Evolutionary conservation across 106 monocot genomes (phyloP).

Genomic region (Dioscorea alata): DNA sequence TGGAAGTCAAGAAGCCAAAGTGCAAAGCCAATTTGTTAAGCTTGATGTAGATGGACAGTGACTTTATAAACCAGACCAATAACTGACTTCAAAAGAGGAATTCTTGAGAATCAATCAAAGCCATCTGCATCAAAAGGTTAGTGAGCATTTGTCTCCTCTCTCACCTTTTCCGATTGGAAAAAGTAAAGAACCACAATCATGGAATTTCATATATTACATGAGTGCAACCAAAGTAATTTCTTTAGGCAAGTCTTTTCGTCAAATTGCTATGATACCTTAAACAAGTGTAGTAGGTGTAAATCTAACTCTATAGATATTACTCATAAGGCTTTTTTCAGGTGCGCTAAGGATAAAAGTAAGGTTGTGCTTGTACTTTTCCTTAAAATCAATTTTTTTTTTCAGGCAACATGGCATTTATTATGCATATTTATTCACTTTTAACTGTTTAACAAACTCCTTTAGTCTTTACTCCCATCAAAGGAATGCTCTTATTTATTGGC

Average conservation of each 20-base stretch:
- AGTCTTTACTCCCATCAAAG: slow-evolving; percentile 26
- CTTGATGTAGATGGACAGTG: no score
- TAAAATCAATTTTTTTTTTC: no score
- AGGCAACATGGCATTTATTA: no score
- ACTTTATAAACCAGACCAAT: no score
- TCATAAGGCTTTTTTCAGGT: no score
- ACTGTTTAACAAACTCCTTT: slow-evolving; percentile 34
- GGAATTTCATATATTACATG: not conserved
- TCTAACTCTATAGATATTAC: no score
- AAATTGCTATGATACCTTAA: not conserved
- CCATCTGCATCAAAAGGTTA: not conserved
- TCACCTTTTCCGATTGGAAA: not conserved
- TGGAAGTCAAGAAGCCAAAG: no score
- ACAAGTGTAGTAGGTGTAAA: not conserved
- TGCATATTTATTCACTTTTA: not conserved
- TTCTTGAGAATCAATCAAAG: slow-evolving; percentile 1
- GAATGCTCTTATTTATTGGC: slow-evolving; percentile 8
- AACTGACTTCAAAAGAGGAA: not conserved
- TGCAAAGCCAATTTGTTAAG: no score
- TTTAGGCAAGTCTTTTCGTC: not conserved
- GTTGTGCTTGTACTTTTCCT: no score
- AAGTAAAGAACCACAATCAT: not conserved
- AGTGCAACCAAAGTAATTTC: not conserved
- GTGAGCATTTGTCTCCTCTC: not conserved
- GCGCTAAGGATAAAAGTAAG: no score